Conservation (phyloP, 1,284 basidiomycete species). For the Ustilago hordei region DNA sequence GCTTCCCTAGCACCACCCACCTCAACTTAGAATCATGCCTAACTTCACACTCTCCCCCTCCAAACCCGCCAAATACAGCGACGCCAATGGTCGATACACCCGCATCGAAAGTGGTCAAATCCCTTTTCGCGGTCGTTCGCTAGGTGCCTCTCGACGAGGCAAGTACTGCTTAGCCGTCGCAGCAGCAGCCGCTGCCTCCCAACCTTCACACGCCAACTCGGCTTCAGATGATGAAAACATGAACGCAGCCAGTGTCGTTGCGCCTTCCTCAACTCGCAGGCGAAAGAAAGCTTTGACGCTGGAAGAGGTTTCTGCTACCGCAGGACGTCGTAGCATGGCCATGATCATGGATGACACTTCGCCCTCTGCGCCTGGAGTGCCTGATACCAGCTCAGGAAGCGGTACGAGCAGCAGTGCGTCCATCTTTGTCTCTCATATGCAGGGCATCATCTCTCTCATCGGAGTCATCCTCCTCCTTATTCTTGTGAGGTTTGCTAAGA, state of each 20-base stretch:
- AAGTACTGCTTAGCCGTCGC: constrained; percentile 39
- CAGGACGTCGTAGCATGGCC: constrained; percentile 37
- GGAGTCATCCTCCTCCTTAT: constrained; percentile 52
- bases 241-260: constrained; percentile 24
- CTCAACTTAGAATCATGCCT: constrained; percentile 14
- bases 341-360: constrained; percentile 47
- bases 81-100: constrained; percentile 43
- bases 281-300: constrained; percentile 18
- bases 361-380: background rate
- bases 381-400: background rate
- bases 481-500: constrained; percentile 30
- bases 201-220: background rate
- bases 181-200: constrained; percentile 18
- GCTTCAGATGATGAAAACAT: constrained; percentile 20
- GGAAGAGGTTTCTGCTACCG: constrained; percentile 27
- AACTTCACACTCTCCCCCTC: constrained; percentile 33
- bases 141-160: constrained; percentile 27
- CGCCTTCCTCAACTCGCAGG: background rate
- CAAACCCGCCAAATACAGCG: constrained; percentile 37
- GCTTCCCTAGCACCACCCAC: background rate
- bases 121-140: constrained; percentile 38
- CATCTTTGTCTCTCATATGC: constrained; percentile 38
- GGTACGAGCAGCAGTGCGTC: constrained; percentile 14
- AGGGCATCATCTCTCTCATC: constrained; percentile 42
- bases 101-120: constrained; percentile 42